phyloP scores from a whole-genome alignment of 108 stramenopile species.

The Nannochloropsis salina region DNA sequence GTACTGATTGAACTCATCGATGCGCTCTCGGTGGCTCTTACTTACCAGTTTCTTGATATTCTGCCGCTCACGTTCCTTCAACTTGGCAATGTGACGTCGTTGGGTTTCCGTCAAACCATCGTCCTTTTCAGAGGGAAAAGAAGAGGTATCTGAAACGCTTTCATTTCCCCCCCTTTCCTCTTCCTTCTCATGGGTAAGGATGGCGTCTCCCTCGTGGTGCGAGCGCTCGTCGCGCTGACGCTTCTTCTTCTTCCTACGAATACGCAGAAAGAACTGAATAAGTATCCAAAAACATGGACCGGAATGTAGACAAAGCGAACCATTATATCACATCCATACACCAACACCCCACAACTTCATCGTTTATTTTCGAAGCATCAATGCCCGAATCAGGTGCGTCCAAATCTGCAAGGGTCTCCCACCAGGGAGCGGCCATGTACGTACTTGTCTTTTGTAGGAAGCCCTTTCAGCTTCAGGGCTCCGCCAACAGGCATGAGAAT shows the following conservation, averaged over 20 bases:
- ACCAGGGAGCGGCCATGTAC: not conserved
- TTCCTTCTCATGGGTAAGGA: not conserved
- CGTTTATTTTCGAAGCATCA: too few relatives aligned
- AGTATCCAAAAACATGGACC: too few relatives aligned
- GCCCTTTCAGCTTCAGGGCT: not conserved
- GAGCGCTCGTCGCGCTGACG: not conserved
- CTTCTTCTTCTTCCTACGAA: not conserved
- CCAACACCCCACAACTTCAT: too few relatives aligned
- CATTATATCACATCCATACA: too few relatives aligned
- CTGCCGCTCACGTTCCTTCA: conserved; percentile 1
- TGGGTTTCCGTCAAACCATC: not conserved
- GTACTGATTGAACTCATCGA: conserved; percentile 56
- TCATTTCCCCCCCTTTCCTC: not conserved
- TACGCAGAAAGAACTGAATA: not conserved
- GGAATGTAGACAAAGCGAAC: too few relatives aligned
- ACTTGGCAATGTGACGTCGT: not conserved
- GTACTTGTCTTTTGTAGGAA: not conserved
- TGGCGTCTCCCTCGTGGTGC: not conserved
- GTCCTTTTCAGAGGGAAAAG: not conserved
- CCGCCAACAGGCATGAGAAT: not conserved
- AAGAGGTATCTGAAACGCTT: not conserved
- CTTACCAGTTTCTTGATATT: conserved; percentile 32
- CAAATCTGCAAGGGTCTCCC: too few relatives aligned
- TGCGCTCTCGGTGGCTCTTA: conserved; percentile 48
- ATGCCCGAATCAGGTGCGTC: too few relatives aligned